Evolutionary conservation across 2,329 filamentous ascomycete genomes (phyloP), one percentile per base, ranked within the genome.

Genomic region (Blastomyces emzantsi): DNA sequence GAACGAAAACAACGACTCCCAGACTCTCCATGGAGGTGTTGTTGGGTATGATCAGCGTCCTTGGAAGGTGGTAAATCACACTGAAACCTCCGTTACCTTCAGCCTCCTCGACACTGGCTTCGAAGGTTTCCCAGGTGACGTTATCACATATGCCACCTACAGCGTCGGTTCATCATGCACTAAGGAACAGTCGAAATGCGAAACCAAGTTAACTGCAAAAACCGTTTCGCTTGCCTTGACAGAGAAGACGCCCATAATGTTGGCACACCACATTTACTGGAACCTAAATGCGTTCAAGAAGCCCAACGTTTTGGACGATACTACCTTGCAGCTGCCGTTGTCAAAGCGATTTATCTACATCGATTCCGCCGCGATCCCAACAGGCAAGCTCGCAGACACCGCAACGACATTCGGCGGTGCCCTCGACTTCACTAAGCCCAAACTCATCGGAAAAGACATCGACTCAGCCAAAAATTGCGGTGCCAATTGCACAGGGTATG

Each of bases 401-500:
- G 90, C 92, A 69, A 88, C 92, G 75, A 90, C 92, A 36, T 74
- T 70, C 54, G 64, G 72, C n/a, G 73, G 74, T 43, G 71, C 73
- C 13, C 68, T 79, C 49, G 76, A 81, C 78, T 96, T 92, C 87
- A 90, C 86, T 60, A 76, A 82, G 33, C 88, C 90, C 11, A 96
- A 95, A 80, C 83, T 90, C 69, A 80, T 97, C 59, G 91, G 92
- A 36, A 80, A 85, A 45, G 87, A 90, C 68, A 82, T 90, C 61
- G 76, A 80, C 28, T 81, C 85, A 60, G 78, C 92, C 1, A 67
- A 81, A 9, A 86, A 93, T 77, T 97, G 93, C 73, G 92, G 92
- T 19, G 83, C 81, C 67, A 85, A 85, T 74, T 97, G 93, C 80
- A 88, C 84, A 0, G 93, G 93, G 36, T 96, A 96, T 75, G 92